Percentiles rank a stretch among this genome's conserved stretches.
Evolutionary conservation across 1,139 yeast species (phyloP).

Genomic region (Geotrichum restrictum): DNA sequence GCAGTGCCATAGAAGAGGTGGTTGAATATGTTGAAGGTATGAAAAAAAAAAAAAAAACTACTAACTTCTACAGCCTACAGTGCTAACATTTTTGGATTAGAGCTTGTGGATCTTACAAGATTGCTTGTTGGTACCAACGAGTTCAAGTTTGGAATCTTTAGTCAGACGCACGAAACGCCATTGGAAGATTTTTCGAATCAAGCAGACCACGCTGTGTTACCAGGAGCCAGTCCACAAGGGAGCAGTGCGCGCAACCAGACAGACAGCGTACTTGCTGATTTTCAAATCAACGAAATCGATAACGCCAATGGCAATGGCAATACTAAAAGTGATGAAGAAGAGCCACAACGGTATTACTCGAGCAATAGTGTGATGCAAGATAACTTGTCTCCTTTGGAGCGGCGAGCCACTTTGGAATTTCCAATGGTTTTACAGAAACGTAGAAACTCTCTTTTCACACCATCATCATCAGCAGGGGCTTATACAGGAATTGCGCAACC

Average conservation of each 20-base stretch:
- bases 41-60: no score
- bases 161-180: slow-evolving; percentile 31
- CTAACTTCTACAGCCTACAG: neutral
- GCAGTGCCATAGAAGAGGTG: slow-evolving; percentile 48
- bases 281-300: no score
- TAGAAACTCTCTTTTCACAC: neutral
- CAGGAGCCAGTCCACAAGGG: no score
- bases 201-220: no score
- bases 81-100: slow-evolving; percentile 25
- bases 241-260: no score
- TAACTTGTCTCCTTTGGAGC: neutral
- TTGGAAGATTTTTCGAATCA: no score
- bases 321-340: neutral
- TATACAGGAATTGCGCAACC: neutral
- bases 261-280: no score
- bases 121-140: slow-evolving; percentile 47
- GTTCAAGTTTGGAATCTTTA: slow-evolving; percentile 49
- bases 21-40: slow-evolving; percentile 45
- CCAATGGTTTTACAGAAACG: neutral
- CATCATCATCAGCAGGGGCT: neutral
- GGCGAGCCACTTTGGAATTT: neutral
- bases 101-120: slow-evolving; percentile 43
- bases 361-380: neutral
- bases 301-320: no score
- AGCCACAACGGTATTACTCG: neutral